Evolutionary conservation across 345 rosid genomes (phyloP).

Genomic region (Syzygium aromaticum): DNA sequence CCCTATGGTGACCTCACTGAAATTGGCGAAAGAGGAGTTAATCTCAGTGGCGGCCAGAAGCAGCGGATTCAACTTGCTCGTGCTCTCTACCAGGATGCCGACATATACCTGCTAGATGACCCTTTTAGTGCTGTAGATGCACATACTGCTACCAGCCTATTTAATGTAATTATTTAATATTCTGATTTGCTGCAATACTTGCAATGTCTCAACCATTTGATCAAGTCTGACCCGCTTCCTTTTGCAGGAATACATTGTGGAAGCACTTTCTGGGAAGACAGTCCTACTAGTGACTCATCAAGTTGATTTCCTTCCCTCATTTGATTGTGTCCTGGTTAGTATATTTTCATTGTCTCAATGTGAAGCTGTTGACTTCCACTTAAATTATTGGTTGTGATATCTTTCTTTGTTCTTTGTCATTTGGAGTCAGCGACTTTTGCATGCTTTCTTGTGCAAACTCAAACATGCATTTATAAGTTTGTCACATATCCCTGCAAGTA

Average conservation of each 20-base stretch:
- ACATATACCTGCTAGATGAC: constrained; percentile 86
- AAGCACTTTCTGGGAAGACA: constrained; percentile 66
- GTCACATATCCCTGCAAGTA: background rate
- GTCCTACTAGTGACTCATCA: constrained; percentile 90
- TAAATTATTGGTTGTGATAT: background rate
- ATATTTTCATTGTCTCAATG: background rate
- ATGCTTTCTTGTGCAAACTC: background rate
- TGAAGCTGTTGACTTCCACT: background rate
- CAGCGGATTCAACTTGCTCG: constrained; percentile 97
- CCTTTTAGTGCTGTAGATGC: constrained; percentile 99
- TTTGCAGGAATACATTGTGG: constrained; percentile 72
- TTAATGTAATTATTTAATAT: constrained; percentile 38
- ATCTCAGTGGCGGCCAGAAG: constrained; percentile 96
- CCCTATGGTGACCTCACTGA: constrained; percentile 93
- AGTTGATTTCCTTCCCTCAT: constrained; percentile 95
- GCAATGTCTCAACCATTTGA: background rate
- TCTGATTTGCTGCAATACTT: background rate
- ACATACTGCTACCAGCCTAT: constrained; percentile 82
- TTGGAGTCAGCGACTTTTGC: background rate
- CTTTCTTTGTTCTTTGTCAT: background rate
- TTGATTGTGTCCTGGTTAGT: constrained; percentile 77
- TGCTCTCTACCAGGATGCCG: constrained; percentile 90
- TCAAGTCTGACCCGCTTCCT: constrained; percentile 11
- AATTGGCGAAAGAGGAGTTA: constrained; percentile 96
- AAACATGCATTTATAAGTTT: background rate